Conservation (phyloP, 805 yeast species). For the Ogataea angusta region DNA sequence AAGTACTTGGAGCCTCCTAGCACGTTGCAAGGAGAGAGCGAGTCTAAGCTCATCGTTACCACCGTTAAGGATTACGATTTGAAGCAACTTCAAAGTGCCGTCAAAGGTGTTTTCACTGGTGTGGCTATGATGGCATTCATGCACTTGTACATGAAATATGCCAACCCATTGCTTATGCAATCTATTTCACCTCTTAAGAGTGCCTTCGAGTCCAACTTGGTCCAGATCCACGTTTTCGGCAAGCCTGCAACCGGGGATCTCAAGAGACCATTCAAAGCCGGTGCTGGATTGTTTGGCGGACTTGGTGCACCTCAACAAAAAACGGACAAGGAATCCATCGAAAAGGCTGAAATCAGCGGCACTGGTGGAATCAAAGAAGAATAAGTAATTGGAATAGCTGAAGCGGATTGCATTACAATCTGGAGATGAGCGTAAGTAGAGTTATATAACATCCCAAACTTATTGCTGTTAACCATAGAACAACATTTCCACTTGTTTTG, state of each 20-base stretch:
- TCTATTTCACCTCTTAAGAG: conserved; percentile 85
- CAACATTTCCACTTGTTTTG: conserved; percentile 60
- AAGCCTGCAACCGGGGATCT: conserved; percentile 81
- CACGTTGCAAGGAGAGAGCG: conserved; percentile 72
- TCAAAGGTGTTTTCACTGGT: conserved; percentile 83
- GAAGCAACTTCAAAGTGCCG: conserved; percentile 72
- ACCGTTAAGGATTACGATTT: conserved; percentile 95
- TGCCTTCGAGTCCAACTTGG: conserved; percentile 85
- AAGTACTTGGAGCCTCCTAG: conserved; percentile 87
- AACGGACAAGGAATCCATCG: conserved; percentile 86
- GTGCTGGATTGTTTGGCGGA: conserved; percentile 66
- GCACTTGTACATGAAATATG: conserved; percentile 96
- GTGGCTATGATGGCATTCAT: conserved; percentile 97
- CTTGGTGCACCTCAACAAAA: conserved; percentile 42
- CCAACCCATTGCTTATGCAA: conserved; percentile 96
- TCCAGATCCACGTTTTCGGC: conserved; percentile 85
- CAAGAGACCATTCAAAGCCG: conserved; percentile 94
- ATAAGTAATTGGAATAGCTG: conserved; percentile 25
- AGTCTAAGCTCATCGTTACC: conserved; percentile 74
- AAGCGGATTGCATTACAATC: conserved; percentile 32
- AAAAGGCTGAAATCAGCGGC: conserved; percentile 81
- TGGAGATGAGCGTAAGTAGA: conserved; percentile 47
- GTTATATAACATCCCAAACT: conserved; percentile 51
- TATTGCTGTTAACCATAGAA: conserved; percentile 46
- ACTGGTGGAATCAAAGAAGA: conserved; percentile 87